Evolutionary conservation across 2,329 filamentous ascomycete species (phyloP).

Genomic region (Aspergillus cejpii): DNA sequence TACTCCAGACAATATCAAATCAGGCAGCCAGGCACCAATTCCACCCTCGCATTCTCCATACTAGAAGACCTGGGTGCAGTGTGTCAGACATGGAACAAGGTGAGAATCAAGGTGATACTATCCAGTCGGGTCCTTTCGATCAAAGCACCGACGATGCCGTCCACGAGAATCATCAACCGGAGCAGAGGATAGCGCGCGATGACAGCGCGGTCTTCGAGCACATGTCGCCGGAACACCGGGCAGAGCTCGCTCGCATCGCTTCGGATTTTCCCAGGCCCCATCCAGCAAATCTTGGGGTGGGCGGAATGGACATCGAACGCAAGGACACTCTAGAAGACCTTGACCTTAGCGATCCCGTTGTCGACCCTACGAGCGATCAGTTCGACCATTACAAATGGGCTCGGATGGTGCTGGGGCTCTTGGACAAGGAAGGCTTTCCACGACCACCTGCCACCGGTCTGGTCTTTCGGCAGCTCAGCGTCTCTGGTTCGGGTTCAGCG

Average conservation of each 20-base stretch:
- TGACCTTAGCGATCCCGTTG: constrained; percentile 41
- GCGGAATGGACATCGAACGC: constrained; percentile 19
- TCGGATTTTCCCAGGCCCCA: constrained; percentile 26
- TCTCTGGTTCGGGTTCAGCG: constrained; percentile 60
- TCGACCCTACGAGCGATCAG: constrained; percentile 48
- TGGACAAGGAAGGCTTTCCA: constrained; percentile 52
- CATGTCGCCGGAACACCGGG: constrained; percentile 22
- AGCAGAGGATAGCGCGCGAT: constrained; percentile 11
- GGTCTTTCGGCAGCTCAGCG: constrained; percentile 58
- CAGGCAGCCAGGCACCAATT: no score
- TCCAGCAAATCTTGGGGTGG: constrained; percentile 12
- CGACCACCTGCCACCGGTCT: constrained; percentile 52
- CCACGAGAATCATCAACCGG: constrained; percentile 12
- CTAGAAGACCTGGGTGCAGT: not conserved
- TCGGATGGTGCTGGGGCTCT: constrained; percentile 44
- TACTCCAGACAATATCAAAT: no score
- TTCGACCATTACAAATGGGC: constrained; percentile 52
- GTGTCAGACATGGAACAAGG: not conserved
- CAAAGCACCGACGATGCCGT: constrained; percentile 9
- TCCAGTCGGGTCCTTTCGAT: constrained; percentile 11
- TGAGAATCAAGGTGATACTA: constrained; percentile 1
- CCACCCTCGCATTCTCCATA: not conserved
- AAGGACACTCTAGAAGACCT: constrained; percentile 36
- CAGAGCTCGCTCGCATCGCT: constrained; percentile 24
- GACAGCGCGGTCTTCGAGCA: constrained; percentile 23